phyloP scores from a whole-genome alignment of 495 filamentous ascomycete genomes.

The Tirmania nivea region DNA sequence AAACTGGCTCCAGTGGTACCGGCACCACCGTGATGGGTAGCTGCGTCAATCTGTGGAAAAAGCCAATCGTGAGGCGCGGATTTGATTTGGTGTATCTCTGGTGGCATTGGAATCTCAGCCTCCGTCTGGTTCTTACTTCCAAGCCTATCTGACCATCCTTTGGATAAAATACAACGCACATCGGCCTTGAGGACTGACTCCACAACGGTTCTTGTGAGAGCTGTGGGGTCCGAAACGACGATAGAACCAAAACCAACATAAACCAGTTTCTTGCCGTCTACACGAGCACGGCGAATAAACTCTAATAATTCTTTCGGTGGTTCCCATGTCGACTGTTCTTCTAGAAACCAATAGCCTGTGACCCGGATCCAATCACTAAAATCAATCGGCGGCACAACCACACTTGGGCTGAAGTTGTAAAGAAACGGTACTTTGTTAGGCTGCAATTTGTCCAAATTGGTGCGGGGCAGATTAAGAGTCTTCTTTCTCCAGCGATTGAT shows the following conservation, averaged over 20 bases:
- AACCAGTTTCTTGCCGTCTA: conserved; percentile 73
- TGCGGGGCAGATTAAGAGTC: conserved; percentile 53
- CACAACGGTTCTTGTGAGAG: conserved; percentile 72
- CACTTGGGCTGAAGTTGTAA: conserved; percentile 87
- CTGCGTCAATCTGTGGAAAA: conserved; percentile 83
- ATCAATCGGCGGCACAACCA: conserved; percentile 80
- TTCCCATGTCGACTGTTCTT: conserved; percentile 42
- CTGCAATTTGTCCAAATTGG: conserved; percentile 76
- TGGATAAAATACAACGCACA: conserved; percentile 84
- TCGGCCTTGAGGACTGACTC: conserved; percentile 81
- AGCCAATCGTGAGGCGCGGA: conserved; percentile 93
- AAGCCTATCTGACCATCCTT: conserved; percentile 95
- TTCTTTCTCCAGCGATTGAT: conserved; percentile 84
- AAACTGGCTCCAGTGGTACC: conserved; percentile 91
- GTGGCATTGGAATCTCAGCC: conserved; percentile 50
- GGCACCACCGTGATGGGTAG: conserved; percentile 81
- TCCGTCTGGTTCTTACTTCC: conserved; percentile 24
- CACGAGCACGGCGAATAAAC: conserved; percentile 62
- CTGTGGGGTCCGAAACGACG: conserved; percentile 73
- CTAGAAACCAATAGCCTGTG: conserved; percentile 94
- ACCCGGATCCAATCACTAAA: conserved; percentile 95
- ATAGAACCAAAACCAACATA: conserved; percentile 96
- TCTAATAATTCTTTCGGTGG: conserved; percentile 51
- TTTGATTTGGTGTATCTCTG: conserved; percentile 68
- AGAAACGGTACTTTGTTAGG: conserved; percentile 90